Evolutionary conservation across 441 rosid species (phyloP), one percentile per base, ranked within the genome.

Genomic region (Lepidium campestre): DNA sequence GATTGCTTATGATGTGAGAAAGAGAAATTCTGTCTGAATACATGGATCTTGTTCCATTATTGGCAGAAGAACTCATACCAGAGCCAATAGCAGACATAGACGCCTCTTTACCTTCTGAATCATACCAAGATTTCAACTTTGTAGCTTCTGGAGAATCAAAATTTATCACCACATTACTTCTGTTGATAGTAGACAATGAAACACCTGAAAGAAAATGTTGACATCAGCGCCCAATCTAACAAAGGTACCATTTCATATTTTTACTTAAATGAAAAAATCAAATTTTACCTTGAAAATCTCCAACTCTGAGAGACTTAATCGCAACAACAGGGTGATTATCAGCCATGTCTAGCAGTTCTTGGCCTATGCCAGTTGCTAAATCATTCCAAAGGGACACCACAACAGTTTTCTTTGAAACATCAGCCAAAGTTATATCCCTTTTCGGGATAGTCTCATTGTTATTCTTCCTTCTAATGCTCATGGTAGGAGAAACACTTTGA

Each of bases 361-460:
- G 93, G 34, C 99, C 97, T 9, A 81, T 39, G 53, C 53, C 68
- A 23, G 88, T 89, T 62, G 99, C 97, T 52, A 91, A 81, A 5
- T 88, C 91, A 73, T 87, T 93, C 97, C 96, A 90, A 50, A 93
- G 64, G 10, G 98, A 86, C 48, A 93, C 94, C 18, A 83, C 88
- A 45, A 93, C 97, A n/a, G 89, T 82, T 80, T 76, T 93, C 76
- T 85, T 91, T 81, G 97, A 75, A 55, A 85, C 93, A 79, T 91
- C 96, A 40, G 88, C 97, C 62, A 93, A 78, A 47, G 88, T 82
- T 27, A 93, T 76, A 61, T 93, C 99, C 68, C 97, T 87, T 82
- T 93, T 93, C 4, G 96, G 88, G 27, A 93, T 57, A 52, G 76
- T 79, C 71, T 91, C 97, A 70, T 93, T 86, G 75, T 93, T 79